Evolutionary conservation across 441 rosid genomes (phyloP), one percentile per base, ranked within the genome.

Genomic region (Biscutella laevigata): DNA sequence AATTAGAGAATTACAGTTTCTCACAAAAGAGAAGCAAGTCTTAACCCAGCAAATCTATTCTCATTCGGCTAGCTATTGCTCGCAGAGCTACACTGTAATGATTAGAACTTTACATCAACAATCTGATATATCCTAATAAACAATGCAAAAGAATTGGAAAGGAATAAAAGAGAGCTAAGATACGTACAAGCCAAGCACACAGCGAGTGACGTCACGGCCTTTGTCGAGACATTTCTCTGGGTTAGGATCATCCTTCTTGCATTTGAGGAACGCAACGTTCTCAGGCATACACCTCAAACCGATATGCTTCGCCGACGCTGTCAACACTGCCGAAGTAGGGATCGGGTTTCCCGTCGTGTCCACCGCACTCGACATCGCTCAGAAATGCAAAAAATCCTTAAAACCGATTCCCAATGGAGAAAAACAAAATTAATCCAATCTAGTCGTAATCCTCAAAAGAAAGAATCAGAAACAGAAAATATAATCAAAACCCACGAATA

Each of bases 201-300:
- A 88, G 66, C 92, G 88, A 61, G 99, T 92, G 68, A 87, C 99
- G 62, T 88, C 78, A 5, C 77, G 83, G 48, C 99, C 99, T 57
- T 88, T 82, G 8, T 88, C 95, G 14, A 92, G 96, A 59, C 99
- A 88, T 40, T 88, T 88, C 86, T 92, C 99, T 0, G 99, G 98
- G 64, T 88, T 92, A 0, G 95, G 90, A 66, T 92, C 95, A 61
- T 81, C 79, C 88, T 84, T 78, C 82, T 92, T 92, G 74, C 99
- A 88, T 66, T 81, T 92, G 68, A 92, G 85, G 69, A 88, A 92
- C 43, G 71, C 92, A 49, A 92, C 74, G 48, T 92, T 92, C 74
- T 88, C 92, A 8, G 68, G 53, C 40, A 52, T 71, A 75, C 99
- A 88, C 55, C 92, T 62, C 13, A 47, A 37, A 7, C 71, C 85